Percentiles rank a stretch among this genome's conserved stretches.
Evolutionary conservation across 1,284 basidiomycete species (phyloP).

Genomic region (Ustilago nuda): DNA sequence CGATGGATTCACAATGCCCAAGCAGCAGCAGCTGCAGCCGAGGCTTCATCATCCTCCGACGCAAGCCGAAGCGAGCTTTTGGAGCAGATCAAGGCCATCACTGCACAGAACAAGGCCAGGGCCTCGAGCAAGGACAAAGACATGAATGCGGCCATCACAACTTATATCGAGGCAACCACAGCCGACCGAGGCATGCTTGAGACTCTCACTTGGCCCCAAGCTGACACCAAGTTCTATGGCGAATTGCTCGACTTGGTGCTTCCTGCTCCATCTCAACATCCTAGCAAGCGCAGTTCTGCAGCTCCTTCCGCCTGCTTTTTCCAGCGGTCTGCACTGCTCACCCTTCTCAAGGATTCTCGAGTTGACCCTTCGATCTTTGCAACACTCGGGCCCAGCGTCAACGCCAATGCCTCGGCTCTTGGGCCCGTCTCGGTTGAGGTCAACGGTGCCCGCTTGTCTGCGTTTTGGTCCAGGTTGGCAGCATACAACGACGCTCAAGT

Average conservation of each 20-base stretch:
- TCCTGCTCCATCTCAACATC: slow-evolving; percentile 18
- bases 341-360: slow-evolving; percentile 19
- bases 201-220: slow-evolving; percentile 31
- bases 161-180: slow-evolving; percentile 26
- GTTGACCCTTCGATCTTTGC: slow-evolving; percentile 42
- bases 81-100: slow-evolving; percentile 25
- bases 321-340: slow-evolving; percentile 18
- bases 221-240: slow-evolving; percentile 26
- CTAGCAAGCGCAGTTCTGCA: slow-evolving; percentile 10
- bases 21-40: background rate
- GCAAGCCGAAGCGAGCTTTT: slow-evolving; percentile 23
- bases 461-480: slow-evolving; percentile 34
- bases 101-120: slow-evolving; percentile 4
- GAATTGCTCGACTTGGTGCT: slow-evolving; percentile 33
- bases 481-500: slow-evolving; percentile 31
- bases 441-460: slow-evolving; percentile 15
- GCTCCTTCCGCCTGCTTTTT: slow-evolving; percentile 5
- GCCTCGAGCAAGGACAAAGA: slow-evolving; percentile 15
- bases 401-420: background rate
- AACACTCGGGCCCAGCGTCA: slow-evolving; percentile 5
- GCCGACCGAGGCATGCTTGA: slow-evolving; percentile 39
- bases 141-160: slow-evolving; percentile 13
- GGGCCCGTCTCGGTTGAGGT: slow-evolving; percentile 15
- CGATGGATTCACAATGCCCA: slow-evolving; percentile 25
- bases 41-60: slow-evolving; percentile 8